phyloP scores from a whole-genome alignment of 2,329 filamentous ascomycete genomes.

The Lasiodiplodia gonubiensis region DNA sequence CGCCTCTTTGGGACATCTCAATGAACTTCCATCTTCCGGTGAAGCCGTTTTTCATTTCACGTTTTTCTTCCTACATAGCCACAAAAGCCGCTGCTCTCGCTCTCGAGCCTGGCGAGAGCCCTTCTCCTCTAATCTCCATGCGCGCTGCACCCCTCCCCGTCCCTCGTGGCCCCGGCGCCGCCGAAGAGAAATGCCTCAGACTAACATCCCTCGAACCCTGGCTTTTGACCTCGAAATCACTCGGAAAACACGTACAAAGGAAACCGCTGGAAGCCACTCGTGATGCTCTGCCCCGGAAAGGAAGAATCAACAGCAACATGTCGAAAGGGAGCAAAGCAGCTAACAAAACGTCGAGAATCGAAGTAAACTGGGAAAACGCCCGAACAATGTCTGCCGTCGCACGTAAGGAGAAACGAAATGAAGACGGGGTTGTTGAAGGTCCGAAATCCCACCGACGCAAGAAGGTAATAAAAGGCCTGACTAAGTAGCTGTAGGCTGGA shows the following conservation, averaged over 20 bases:
- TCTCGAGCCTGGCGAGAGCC: not conserved
- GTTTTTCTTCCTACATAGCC: slow-evolving; percentile 26
- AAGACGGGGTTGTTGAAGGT: slow-evolving; percentile 10
- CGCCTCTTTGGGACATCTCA: slow-evolving; percentile 12
- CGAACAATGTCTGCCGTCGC: slow-evolving; percentile 23
- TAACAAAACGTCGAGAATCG: slow-evolving; percentile 14
- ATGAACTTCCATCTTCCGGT: slow-evolving; percentile 18
- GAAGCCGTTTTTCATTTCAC: slow-evolving; percentile 27
- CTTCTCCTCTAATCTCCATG: slow-evolving; percentile 7
- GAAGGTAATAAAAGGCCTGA: slow-evolving; percentile 19
- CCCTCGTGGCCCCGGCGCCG: not conserved
- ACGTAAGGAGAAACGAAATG: slow-evolving; percentile 26
- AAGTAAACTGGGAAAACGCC: slow-evolving; percentile 18
- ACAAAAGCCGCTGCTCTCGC: not conserved
- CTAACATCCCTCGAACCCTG: not conserved
- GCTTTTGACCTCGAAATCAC: not conserved
- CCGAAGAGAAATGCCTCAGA: not conserved
- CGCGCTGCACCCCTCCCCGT: not conserved
- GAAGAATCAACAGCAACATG: not conserved
- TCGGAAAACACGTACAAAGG: slow-evolving; percentile 5
- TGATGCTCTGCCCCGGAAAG: slow-evolving; percentile 12
- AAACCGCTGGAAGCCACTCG: slow-evolving; percentile 23
- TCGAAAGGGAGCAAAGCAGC: slow-evolving; percentile 17
- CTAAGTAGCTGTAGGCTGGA: slow-evolving; percentile 14
- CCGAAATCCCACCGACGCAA: slow-evolving; percentile 9